Percentiles rank a stretch among this genome's conserved stretches.
Evolutionary conservation across 345 rosid species (phyloP).

Genomic region (Aquilaria malaccensis): DNA sequence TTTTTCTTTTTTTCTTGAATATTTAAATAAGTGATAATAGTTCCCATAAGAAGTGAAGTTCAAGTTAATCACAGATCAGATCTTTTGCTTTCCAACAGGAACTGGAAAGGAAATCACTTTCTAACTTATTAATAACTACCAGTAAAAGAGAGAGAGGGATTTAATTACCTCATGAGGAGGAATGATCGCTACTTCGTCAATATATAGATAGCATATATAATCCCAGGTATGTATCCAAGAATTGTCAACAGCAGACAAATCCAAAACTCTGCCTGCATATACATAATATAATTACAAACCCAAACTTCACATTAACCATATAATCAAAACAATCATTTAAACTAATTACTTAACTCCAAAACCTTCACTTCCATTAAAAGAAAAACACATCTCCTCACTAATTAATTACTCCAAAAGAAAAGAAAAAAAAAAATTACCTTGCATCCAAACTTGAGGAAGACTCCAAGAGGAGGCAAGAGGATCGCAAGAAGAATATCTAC

Average conservation of each 20-base stretch:
- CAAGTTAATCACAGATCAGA: too few relatives aligned
- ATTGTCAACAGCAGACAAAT: constrained; percentile 37
- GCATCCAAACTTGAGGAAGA: constrained; percentile 45
- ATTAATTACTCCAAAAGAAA: background rate
- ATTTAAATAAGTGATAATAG: too few relatives aligned
- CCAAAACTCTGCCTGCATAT: constrained; percentile 34
- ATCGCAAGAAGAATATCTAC: constrained; percentile 35
- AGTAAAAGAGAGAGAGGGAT: background rate
- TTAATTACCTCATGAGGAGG: background rate
- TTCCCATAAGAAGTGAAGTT: too few relatives aligned
- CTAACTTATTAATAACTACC: too few relatives aligned
- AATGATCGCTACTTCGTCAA: constrained; percentile 25
- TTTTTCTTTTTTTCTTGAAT: too few relatives aligned
- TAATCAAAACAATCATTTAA: too few relatives aligned
- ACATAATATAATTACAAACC: background rate
- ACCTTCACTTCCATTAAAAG: background rate
- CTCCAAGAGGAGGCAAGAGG: constrained; percentile 45
- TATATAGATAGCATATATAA: constrained; percentile 35
- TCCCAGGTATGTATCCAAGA: constrained; percentile 37
- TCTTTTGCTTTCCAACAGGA: too few relatives aligned
- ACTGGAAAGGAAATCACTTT: too few relatives aligned
- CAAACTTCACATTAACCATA: too few relatives aligned
- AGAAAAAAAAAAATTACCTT: constrained; percentile 10
- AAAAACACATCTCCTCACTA: background rate
- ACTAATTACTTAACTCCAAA: too few relatives aligned